Percentiles rank a stretch among this genome's conserved stretches.
Conservation (phyloP, 2,329 filamentous ascomycete species). For the Colletotrichum sp. region DNA sequence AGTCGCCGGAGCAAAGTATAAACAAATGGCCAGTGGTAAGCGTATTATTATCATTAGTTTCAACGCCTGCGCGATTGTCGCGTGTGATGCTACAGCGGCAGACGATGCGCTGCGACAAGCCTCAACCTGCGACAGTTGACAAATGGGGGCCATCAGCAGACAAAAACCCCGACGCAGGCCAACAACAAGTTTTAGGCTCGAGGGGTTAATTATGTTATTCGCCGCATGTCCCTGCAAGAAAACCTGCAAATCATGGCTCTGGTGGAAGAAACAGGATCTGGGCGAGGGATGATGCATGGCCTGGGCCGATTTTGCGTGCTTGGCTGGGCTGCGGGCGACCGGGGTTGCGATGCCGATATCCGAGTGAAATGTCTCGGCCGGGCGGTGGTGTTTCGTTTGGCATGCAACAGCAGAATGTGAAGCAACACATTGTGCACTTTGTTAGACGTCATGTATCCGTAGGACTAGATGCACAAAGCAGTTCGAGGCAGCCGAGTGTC, state of each 20-base stretch:
- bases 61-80: rapidly evolving
- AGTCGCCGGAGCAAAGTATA: rapidly evolving
- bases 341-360: slow-evolving; percentile 13
- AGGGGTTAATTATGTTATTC: background rate
- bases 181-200: background rate
- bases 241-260: background rate
- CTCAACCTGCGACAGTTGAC: background rate
- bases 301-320: background rate
- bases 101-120: background rate
- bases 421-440: background rate
- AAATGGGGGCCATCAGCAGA: background rate
- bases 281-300: background rate
- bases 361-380: slow-evolving; percentile 2
- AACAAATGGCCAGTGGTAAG: background rate
- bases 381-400: background rate
- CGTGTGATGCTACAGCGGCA: background rate
- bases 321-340: background rate
- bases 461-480: background rate
- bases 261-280: background rate
- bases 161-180: background rate
- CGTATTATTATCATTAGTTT: rapidly evolving
- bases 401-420: background rate
- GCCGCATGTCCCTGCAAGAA: background rate
- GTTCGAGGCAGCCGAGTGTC: background rate
- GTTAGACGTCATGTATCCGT: background rate